Base-by-base conservation (phyloP, 2,329 filamentous ascomycete genomes). In the Calonectria pauciramosa region DNA sequence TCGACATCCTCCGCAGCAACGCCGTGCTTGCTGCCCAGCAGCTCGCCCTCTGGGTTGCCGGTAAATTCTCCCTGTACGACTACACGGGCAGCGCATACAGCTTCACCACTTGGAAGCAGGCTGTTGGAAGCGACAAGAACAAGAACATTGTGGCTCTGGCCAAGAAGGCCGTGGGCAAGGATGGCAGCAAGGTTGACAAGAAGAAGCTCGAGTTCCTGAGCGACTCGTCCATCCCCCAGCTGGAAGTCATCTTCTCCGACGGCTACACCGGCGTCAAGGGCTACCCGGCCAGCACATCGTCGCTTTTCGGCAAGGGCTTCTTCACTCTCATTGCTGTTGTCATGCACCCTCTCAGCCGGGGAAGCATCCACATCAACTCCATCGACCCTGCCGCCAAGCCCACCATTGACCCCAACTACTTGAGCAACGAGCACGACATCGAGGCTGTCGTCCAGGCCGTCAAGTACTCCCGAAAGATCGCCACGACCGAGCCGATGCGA, bases 251-350 rank as follows among this genome's bases (percentile, higher is more conserved):
- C 72, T 78, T 82, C 23, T 82, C 82, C 0, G 80, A 81, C 36
- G 82, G 82, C 13, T 82, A 81, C 68, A 79, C 82, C 10, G 82
- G 82, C 41, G 79, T 80, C 11, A 80, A 81, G 23, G 81, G 82
- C 0, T 82, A 82, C 38, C 78, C 80, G 5, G 79, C 77, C n/a
- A 80, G 80, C 71, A 82, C 72, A 0, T 80, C 78, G 0, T 59
- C 76, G 1, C 78, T 79, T 13, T 79, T 71, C 14, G 78, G 78
- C 4, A 73, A 79, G 26, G 70, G 84, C 47, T 86, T 85, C 71
- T 78, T 86, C 41, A 89, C 90, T 18, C 85, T 90, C 73, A 89
- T 89, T 77, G 87, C 89, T 0, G 91, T 91, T 74, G 89, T 92
- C 32, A 90, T 90, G 69, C 92, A 93, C 71, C 92, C 92, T 0